phyloP scores from a whole-genome alignment of 139 green algal species.

The Desmodesmus armatus region DNA sequence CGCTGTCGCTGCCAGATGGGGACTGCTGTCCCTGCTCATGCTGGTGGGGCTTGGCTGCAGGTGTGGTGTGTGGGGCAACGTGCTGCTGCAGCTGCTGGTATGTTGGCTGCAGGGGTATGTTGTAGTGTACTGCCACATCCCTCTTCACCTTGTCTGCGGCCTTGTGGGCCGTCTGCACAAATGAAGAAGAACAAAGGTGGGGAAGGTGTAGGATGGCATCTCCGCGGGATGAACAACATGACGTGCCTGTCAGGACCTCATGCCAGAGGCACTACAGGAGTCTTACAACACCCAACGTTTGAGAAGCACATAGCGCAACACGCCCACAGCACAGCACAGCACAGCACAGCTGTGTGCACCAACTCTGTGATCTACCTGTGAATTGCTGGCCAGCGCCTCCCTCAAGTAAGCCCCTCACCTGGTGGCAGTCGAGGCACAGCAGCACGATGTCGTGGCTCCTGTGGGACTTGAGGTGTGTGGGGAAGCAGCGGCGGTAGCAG shows the following conservation, averaged over 20 bases:
- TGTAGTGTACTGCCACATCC: constrained; percentile 63
- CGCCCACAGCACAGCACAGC: not conserved
- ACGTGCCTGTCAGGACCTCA: no score
- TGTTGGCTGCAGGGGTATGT: constrained; percentile 69
- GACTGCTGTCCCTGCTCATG: not conserved
- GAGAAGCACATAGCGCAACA: not conserved
- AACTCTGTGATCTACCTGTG: not conserved
- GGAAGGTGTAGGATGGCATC: not conserved
- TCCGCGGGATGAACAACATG: not conserved
- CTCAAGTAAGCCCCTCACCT: constrained; percentile 25
- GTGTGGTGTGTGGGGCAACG: no score
- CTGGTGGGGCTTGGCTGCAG: no score
- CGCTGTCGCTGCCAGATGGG: not conserved
- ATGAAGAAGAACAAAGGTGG: not conserved
- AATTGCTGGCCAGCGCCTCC: not conserved
- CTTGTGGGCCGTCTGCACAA: constrained; percentile 49
- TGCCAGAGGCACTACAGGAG: not conserved
- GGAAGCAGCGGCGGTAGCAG: constrained; percentile 82
- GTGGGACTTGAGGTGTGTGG: constrained; percentile 80
- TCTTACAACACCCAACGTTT: not conserved
- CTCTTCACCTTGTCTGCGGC: constrained; percentile 76
- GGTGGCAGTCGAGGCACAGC: constrained; percentile 82
- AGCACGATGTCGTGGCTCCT: constrained; percentile 88
- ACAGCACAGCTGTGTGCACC: not conserved
- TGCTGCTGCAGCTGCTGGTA: constrained; percentile 33